Percentiles rank a stretch among this genome's conserved stretches.
These are phyloP conservation scores for Macrolepiota fuliginosa DNA, from an alignment of 768 basidiomycete genomes.

Conservation along the genomic window DNA sequence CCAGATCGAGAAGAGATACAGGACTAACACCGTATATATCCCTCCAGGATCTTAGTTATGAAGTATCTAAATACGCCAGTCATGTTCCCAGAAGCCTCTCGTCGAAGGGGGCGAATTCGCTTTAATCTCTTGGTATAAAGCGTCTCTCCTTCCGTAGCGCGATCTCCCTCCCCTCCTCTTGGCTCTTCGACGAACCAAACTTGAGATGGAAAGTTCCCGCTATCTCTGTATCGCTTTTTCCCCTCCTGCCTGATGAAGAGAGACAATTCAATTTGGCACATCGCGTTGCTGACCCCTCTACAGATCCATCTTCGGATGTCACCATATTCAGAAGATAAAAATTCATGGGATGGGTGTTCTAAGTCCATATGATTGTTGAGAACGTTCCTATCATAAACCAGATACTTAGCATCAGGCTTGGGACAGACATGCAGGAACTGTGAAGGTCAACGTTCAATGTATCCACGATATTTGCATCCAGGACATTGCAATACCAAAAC, in stretches of 20 bases:
- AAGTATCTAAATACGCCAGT: too few species aligned
- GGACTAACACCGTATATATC: too few species aligned
- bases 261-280: not conserved
- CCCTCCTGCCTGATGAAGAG: constrained; percentile 33
- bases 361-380: not conserved
- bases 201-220: constrained; percentile 41
- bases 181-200: not conserved
- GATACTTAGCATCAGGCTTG: not conserved
- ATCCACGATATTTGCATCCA: not conserved
- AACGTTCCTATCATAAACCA: not conserved
- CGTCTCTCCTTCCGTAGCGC: too few species aligned
- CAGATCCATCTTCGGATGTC: not conserved
- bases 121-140: too few species aligned
- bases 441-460: not conserved
- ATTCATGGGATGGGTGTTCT: not conserved
- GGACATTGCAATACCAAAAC: not conserved
- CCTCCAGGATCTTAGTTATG: too few species aligned
- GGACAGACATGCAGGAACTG: not conserved
- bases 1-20: not conserved
- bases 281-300: not conserved
- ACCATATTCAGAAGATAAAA: not conserved
- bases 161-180: too few species aligned
- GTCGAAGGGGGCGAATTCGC: too few species aligned
- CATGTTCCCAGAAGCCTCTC: too few species aligned
- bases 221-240: constrained; percentile 37